phyloP scores from a whole-genome alignment of 768 basidiomycete genomes.

The Chalciporus sphaerocephalus region DNA sequence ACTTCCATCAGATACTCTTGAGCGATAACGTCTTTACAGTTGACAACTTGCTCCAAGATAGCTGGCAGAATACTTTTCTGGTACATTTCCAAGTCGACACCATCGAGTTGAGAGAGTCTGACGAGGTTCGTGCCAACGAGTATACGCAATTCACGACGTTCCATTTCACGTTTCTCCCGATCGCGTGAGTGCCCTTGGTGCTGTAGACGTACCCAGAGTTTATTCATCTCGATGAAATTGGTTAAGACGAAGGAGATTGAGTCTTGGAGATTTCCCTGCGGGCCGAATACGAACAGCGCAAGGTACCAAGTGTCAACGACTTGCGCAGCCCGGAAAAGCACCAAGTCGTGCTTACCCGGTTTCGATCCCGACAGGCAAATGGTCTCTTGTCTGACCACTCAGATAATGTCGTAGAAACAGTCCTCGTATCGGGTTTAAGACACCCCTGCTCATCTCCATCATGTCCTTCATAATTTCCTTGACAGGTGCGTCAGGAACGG shows the following conservation, averaged over 20 bases:
- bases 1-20: slow-evolving; percentile 99
- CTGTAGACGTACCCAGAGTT: slow-evolving; percentile 97
- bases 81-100: slow-evolving; percentile 94
- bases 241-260: slow-evolving; percentile 94
- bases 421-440: slow-evolving; percentile 94
- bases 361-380: slow-evolving; percentile 85
- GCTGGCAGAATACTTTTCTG: slow-evolving; percentile 81
- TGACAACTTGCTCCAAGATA: slow-evolving; percentile 94
- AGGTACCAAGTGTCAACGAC: background rate
- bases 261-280: slow-evolving; percentile 86
- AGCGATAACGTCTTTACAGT: slow-evolving; percentile 97
- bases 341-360: slow-evolving; percentile 55
- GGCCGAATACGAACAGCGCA: slow-evolving; percentile 41
- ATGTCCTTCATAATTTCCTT: slow-evolving; percentile 99
- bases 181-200: slow-evolving; percentile 97
- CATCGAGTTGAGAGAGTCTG: slow-evolving; percentile 90
- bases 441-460: slow-evolving; percentile 99
- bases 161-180: slow-evolving; percentile 95
- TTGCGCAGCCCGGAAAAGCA: background rate
- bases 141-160: slow-evolving; percentile 91
- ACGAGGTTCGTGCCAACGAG: slow-evolving; percentile 98
- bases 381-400: slow-evolving; percentile 92
- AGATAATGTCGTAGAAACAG: slow-evolving; percentile 95
- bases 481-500: slow-evolving; percentile 91
- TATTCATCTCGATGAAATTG: slow-evolving; percentile 99